phyloP scores from a whole-genome alignment of 495 filamentous ascomycete genomes.

The Bathelium albidoporum region DNA sequence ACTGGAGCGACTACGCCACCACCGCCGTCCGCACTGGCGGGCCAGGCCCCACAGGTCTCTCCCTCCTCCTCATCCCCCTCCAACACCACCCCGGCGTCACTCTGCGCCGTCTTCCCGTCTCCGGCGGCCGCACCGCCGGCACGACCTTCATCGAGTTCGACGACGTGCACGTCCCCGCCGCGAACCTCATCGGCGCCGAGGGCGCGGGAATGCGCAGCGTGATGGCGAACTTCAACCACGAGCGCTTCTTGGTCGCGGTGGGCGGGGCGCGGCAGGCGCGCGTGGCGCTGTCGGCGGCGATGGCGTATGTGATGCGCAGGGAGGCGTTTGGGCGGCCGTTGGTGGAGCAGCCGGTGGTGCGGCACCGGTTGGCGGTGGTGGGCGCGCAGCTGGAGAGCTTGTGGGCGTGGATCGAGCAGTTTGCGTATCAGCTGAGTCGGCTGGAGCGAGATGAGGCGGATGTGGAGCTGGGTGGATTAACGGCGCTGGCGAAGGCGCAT shows the following conservation, averaged over 20 bases:
- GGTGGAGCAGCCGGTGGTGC: slow-evolving; percentile 63
- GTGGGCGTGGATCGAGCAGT: slow-evolving; percentile 66
- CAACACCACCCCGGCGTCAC: slow-evolving; percentile 51
- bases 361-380: slow-evolving; percentile 59
- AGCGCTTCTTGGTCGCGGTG: slow-evolving; percentile 57
- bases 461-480: slow-evolving; percentile 55
- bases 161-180: slow-evolving; percentile 57
- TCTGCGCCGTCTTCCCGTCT: slow-evolving; percentile 54
- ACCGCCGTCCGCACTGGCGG: slow-evolving; percentile 72
- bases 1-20: slow-evolving; percentile 60
- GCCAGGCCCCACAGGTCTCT: slow-evolving; percentile 52
- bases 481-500: slow-evolving; percentile 60
- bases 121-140: slow-evolving; percentile 50
- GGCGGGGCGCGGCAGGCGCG: slow-evolving; percentile 51
- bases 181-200: slow-evolving; percentile 61
- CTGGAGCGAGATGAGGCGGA: slow-evolving; percentile 54
- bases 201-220: slow-evolving; percentile 63
- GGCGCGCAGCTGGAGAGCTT: slow-evolving; percentile 59
- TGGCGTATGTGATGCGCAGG: slow-evolving; percentile 58
- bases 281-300: slow-evolving; percentile 53
- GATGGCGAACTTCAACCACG: slow-evolving; percentile 82
- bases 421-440: slow-evolving; percentile 57
- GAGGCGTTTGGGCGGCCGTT: slow-evolving; percentile 68
- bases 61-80: slow-evolving; percentile 57
- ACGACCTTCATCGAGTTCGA: slow-evolving; percentile 71